These are phyloP conservation scores for Cymbidium sinense DNA, from an alignment of 106 monocot species.

Conservation along the genomic window DNA sequence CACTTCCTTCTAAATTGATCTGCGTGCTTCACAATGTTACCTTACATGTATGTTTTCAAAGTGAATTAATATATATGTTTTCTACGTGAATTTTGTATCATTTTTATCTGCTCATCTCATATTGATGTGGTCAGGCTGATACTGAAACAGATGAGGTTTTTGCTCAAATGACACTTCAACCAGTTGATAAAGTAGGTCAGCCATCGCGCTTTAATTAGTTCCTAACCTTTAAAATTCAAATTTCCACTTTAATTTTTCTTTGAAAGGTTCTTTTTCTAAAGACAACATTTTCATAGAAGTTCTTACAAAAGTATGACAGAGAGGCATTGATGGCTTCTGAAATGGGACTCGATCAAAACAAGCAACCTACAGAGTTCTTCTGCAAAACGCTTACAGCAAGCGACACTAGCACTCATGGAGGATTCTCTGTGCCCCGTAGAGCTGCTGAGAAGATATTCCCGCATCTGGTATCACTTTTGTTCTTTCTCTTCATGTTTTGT, in stretches of 20 bases:
- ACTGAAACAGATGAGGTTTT: constrained; percentile 89
- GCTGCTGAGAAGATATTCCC: constrained; percentile 97
- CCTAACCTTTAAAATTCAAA: background rate
- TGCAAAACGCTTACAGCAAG: constrained; percentile 95
- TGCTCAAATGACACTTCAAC: constrained; percentile 94
- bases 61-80: background rate
- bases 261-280: background rate
- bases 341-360: constrained; percentile 80
- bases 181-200: constrained; percentile 85
- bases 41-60: constrained; percentile 52
- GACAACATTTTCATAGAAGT: constrained; percentile 18
- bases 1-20: constrained; percentile 75
- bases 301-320: constrained; percentile 50
- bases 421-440: constrained; percentile 89
- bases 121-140: constrained; percentile 59
- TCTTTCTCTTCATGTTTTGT: background rate
- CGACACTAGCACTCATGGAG: constrained; percentile 93
- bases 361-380: constrained; percentile 81
- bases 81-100: background rate
- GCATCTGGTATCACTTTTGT: constrained; percentile 47
- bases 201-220: constrained; percentile 7
- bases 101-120: background rate
- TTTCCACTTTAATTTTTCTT: background rate
- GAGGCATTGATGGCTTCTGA: constrained; percentile 77
- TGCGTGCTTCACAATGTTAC: constrained; percentile 76